Evolutionary conservation across 257 asterid genomes (phyloP).

Genomic region (Gentiana dahurica): DNA sequence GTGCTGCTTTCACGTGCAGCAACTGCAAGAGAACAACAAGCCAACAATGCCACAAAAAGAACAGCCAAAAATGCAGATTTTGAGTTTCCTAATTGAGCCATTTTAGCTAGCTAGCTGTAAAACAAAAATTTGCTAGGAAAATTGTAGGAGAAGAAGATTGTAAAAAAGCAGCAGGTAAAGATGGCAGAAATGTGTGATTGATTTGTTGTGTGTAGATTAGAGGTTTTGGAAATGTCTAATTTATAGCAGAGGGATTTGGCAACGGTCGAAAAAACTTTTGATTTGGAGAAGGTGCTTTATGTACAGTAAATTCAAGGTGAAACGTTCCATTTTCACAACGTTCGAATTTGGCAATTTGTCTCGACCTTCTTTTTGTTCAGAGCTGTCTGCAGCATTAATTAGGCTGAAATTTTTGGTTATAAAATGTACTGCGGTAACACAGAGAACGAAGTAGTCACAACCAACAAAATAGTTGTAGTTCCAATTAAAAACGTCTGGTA

Average conservation of each 20-base stretch:
- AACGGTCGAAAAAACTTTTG: constrained; percentile 6
- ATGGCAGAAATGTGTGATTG: not conserved
- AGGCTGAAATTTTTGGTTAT: not conserved
- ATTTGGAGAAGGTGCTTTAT: not conserved
- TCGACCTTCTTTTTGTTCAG: not conserved
- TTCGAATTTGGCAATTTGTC: not conserved
- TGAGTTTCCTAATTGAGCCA: not conserved
- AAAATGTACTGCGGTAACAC: no score
- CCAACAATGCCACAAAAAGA: not conserved
- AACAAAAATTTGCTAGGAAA: not conserved
- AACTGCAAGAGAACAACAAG: not conserved
- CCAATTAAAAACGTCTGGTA: no score
- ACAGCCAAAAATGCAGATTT: not conserved
- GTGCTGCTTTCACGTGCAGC: constrained; percentile 1
- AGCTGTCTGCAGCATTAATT: not conserved
- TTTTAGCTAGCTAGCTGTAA: not conserved
- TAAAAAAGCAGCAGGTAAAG: not conserved
- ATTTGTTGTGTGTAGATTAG: not conserved
- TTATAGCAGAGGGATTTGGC: constrained; percentile 4
- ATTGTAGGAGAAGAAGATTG: not conserved
- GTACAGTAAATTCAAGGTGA: not conserved
- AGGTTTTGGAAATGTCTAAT: not conserved
- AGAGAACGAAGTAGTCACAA: no score
- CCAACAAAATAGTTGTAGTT: no score
- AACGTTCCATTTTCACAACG: not conserved